These are phyloP conservation scores for Gyrodon lividus DNA, from an alignment of 768 basidiomycete species.

Conservation along the genomic window DNA sequence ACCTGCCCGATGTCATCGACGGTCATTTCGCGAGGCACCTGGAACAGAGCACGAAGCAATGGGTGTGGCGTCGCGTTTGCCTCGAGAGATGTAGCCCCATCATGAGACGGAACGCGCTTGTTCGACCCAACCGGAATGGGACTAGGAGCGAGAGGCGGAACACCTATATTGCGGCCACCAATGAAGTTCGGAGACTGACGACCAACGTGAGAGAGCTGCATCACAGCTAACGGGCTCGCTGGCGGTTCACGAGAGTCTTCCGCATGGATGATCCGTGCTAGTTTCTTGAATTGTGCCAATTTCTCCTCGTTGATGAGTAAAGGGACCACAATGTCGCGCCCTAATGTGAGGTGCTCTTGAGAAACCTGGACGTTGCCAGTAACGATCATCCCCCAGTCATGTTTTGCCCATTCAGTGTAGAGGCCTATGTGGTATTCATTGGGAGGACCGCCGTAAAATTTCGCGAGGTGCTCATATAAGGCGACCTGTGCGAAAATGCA, in stretches of 20 bases:
- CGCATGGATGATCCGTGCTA: constrained; percentile 54
- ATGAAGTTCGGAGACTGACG: constrained; percentile 78
- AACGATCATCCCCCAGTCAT: constrained; percentile 85
- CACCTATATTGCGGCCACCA: constrained; percentile 62
- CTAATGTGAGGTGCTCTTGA: constrained; percentile 60
- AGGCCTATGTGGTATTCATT: constrained; percentile 60
- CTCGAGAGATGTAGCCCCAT: constrained; percentile 4
- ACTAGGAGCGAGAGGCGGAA: constrained; percentile 71
- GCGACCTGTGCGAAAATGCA: constrained; percentile 58
- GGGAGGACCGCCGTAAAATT: constrained; percentile 67
- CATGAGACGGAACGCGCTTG: constrained; percentile 6
- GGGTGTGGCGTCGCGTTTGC: constrained; percentile 15
- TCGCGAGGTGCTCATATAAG: constrained; percentile 81
- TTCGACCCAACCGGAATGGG: constrained; percentile 47
- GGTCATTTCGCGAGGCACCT: constrained; percentile 60
- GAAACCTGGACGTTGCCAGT: constrained; percentile 84
- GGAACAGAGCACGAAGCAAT: constrained; percentile 51
- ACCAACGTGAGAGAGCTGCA: constrained; percentile 84
- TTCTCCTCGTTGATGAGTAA: constrained; percentile 39
- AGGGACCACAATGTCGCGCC: constrained; percentile 70
- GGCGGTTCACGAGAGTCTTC: constrained; percentile 6
- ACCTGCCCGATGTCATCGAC: constrained; percentile 57
- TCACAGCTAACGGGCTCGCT: constrained; percentile 48
- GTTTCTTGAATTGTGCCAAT: constrained; percentile 47
- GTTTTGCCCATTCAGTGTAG: constrained; percentile 72